Percentiles rank a stretch among this genome's conserved stretches.
Conservation (phyloP, 495 filamentous ascomycete genomes). For the Xylaria longipes region DNA sequence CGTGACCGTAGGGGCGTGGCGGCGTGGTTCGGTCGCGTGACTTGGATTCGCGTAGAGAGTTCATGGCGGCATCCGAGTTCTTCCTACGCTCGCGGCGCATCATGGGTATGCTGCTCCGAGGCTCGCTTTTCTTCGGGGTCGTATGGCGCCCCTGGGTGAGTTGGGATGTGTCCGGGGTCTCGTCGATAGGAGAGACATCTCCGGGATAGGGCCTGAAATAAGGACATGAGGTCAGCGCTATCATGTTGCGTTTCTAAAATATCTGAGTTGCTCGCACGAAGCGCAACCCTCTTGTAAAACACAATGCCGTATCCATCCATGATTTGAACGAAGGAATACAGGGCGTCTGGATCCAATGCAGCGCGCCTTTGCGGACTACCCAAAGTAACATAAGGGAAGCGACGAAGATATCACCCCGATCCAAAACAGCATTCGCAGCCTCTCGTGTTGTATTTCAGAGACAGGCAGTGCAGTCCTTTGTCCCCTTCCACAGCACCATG, state of each 20-base stretch:
- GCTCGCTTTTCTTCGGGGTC: constrained; percentile 29
- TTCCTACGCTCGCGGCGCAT: constrained; percentile 57
- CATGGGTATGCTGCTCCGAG: constrained; percentile 54
- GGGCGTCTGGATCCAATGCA: not conserved
- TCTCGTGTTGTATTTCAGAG: not conserved
- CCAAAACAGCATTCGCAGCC: constrained; percentile 1
- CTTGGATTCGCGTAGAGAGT: constrained; percentile 40
- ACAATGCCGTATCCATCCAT: not conserved
- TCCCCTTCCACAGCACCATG: constrained; percentile 11
- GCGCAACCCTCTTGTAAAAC: not conserved
- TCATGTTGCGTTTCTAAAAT: not conserved
- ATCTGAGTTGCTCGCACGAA: constrained; percentile 9
- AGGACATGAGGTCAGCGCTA: constrained; percentile 33
- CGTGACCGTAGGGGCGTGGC: constrained; percentile 39
- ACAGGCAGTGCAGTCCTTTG: not conserved
- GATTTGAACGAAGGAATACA: not conserved
- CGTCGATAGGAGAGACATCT: constrained; percentile 62
- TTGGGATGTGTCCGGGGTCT: constrained; percentile 47
- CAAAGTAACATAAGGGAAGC: not conserved
- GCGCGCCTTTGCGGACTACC: not conserved
- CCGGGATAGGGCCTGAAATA: constrained; percentile 39
- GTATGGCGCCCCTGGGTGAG: constrained; percentile 30
- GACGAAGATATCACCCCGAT: not conserved
- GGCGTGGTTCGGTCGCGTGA: constrained; percentile 40
- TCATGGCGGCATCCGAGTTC: constrained; percentile 46